Evolutionary conservation across 140 eudicot species (phyloP), one percentile per base, ranked within the genome.

Genomic region (Flaveria floridana): DNA sequence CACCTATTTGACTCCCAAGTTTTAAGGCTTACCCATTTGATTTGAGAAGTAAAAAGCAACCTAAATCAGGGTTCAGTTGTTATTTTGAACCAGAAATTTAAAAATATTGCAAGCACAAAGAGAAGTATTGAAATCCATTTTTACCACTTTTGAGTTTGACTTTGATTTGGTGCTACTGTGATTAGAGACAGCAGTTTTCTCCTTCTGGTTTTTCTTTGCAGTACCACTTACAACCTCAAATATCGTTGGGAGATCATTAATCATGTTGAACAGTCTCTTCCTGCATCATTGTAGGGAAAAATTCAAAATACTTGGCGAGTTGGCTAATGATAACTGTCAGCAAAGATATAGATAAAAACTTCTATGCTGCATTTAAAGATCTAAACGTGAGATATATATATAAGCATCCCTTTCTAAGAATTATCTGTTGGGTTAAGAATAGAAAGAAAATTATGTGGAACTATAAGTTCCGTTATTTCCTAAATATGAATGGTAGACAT

Each of bases 201-300:
- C 96, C 85, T 87, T 89, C 77, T 78, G 85, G 25, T 74, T 90
- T 76, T 87, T 92, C 85, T 87, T 89, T 15, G 83, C 95, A 56
- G 63, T 74, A 11, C 96, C 90, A 28, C 83, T 92, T 71, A 89
- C 96, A 52, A 82, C 88, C 78, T 91, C 97, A 84, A 80, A 91
- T 44, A 91, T 73, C n/a, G 97, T 83, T 7, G 97, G 97, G 50
- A 92, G 90, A 51, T 89, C 95, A 66, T 89, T 92, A 66, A 89
- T 82, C 96, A 92, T 82, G 85, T 76, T 85, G 83, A 87, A 85
- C 13, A 92, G 85, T 63, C 87, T 85, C 78, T 82, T 87, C 95
- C 97, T 91, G 84, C 74, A 74, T 72, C 76, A 78, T 10, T 13
- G 59, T 20, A 73, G 1, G 4, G 12, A 3, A 11, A 30, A 67